phyloP scores from a whole-genome alignment of 768 basidiomycete species.

The Lactifluus pinguis region DNA sequence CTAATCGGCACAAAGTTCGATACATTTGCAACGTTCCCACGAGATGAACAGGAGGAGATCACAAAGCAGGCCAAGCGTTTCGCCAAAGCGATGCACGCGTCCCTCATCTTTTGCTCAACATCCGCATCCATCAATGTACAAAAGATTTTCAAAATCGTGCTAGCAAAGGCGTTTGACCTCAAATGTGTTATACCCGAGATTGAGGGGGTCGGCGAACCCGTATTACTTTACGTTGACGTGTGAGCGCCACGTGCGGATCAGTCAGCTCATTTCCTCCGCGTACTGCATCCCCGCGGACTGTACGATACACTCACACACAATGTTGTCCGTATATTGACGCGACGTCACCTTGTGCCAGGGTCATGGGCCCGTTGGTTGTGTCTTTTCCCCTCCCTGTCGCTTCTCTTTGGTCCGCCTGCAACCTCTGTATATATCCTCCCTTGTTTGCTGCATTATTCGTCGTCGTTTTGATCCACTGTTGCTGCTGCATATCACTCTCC shows the following conservation, averaged over 20 bases:
- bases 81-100: conserved; percentile 98
- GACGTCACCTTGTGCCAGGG: background rate
- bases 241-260: conserved; percentile 25
- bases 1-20: conserved; percentile 98
- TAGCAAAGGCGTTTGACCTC: conserved; percentile 95
- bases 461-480: conserved; percentile 17
- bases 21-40: conserved; percentile 88
- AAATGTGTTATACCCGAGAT: conserved; percentile 99
- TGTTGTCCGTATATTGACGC: conserved; percentile 7
- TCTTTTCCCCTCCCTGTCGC: background rate
- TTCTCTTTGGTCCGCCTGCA: background rate
- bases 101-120: conserved; percentile 98
- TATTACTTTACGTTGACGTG: conserved; percentile 88
- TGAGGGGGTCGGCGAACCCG: conserved; percentile 91
- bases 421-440: conserved; percentile 12
- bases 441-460: conserved; percentile 9
- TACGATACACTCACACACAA: conserved; percentile 9
- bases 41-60: conserved; percentile 98
- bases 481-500: conserved; percentile 20
- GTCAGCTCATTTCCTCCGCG: background rate
- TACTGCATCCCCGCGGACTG: background rate
- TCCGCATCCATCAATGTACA: conserved; percentile 99
- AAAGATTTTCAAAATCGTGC: conserved; percentile 98
- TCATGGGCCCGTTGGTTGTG: background rate
- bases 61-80: conserved; percentile 99